Evolutionary conservation across 208 protist species (phyloP).

Genomic region (Trichomonas tenax): DNA sequence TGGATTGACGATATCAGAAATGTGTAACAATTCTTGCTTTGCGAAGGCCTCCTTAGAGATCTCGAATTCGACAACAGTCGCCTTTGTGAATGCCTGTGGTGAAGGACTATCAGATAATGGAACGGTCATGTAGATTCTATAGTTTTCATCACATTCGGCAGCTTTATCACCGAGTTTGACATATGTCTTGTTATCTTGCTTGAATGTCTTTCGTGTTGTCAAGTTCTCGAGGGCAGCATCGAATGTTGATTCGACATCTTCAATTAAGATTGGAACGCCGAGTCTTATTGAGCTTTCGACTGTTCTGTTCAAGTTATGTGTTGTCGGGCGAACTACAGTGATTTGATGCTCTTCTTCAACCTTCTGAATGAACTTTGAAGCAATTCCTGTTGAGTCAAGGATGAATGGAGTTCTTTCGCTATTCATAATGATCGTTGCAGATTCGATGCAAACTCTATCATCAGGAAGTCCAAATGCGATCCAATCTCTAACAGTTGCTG

Average conservation of each 20-base stretch:
- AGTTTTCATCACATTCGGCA: slow-evolving; percentile 37
- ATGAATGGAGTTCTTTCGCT: slow-evolving; percentile 38
- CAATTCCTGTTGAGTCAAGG: slow-evolving; percentile 43
- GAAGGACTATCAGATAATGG: slow-evolving; percentile 54
- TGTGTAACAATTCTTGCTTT: background rate
- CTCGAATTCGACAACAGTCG: background rate
- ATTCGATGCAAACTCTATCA: slow-evolving; percentile 78
- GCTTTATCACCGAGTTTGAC: background rate
- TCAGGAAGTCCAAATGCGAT: slow-evolving; percentile 76
- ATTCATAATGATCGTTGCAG: slow-evolving; percentile 55
- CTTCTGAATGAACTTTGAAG: slow-evolving; percentile 38
- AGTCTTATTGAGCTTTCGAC: slow-evolving; percentile 71
- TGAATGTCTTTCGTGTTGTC: slow-evolving; percentile 36
- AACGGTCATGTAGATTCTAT: slow-evolving; percentile 57
- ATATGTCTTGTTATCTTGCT: background rate
- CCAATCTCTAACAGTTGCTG: slow-evolving; percentile 78
- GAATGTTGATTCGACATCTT: slow-evolving; percentile 73
- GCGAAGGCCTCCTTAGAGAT: background rate
- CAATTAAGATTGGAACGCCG: slow-evolving; percentile 68
- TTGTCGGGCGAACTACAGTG: background rate
- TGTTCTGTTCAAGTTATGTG: slow-evolving; percentile 66
- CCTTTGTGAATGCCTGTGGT: slow-evolving; percentile 36
- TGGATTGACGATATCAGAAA: slow-evolving; percentile 52
- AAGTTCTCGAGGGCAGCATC: slow-evolving; percentile 75
- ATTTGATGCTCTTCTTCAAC: slow-evolving; percentile 20